Evolutionary conservation across 495 filamentous ascomycete genomes (phyloP), one percentile per base, ranked within the genome.

Genomic region (Penicillium turbatum): DNA sequence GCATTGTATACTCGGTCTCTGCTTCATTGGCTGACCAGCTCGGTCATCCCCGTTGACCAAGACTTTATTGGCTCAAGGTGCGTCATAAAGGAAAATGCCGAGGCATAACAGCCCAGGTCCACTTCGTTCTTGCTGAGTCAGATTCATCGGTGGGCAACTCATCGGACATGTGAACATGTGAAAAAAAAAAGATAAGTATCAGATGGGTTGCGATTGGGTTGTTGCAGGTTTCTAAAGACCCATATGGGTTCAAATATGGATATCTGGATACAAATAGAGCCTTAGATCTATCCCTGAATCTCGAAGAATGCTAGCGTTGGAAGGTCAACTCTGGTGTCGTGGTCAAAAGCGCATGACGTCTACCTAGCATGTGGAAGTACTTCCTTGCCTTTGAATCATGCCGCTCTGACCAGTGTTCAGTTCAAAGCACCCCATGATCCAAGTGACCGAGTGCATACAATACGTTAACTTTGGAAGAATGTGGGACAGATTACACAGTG

Each of bases 31-130:
- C 40, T 52, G 55, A 54, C 57, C 32, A 19, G 7, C n/a, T 50
- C 54, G 61, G 62, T 67, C 64, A 67, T 57, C 47, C 27, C 53
- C 43, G 56, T 50, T 61, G 27, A 19, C 26, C 5, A 15, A 30
- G 16, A 26, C 29, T 3, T 58, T 51, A 65, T 62, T 55, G 60
- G 53, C 32, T 45, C 24, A 21, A 32, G 19, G 47, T 62, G 68
- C 65, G 67, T 73, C 67, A 70, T 68, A 38, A 42, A 29, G 12
- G 7, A 45, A 68, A 51, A 38, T 68, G 58, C 71, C 71, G 71
- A 74, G 71, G 71, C 54, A 41, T 17, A 40, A 30, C n/a, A 44
- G 40, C 7, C 13, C 21, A 24, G 21, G 21, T 2, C 21, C 21
- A 24, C 21, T 24, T 24, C 2, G 21, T 24, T 2, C 29, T 31